Conservation (phyloP, 148 eudicot species). For the Nepenthes gracilis region DNA sequence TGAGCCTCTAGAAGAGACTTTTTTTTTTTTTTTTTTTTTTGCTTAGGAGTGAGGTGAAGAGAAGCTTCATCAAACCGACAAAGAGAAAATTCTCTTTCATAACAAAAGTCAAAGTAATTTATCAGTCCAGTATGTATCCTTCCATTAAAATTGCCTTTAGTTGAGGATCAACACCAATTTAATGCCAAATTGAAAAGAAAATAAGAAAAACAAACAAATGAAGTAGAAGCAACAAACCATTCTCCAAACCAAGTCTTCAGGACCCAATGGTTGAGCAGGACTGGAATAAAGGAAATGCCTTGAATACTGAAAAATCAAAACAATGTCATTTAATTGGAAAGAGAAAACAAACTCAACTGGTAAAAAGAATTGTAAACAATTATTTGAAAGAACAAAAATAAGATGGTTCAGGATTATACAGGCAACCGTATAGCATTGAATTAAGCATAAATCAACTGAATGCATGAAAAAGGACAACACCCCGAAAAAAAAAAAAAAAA, state of each 20-base stretch:
- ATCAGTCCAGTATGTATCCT: too few relatives aligned
- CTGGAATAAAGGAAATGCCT: conserved; percentile 87
- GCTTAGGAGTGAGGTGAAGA: too few relatives aligned
- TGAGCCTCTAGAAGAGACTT: too few relatives aligned
- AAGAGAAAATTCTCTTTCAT: too few relatives aligned
- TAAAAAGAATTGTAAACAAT: neutral
- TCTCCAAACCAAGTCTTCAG: conserved; percentile 94
- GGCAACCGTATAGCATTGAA: neutral
- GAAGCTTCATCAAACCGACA: too few relatives aligned
- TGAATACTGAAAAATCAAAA: conserved; percentile 46
- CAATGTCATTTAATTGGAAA: conserved; percentile 1
- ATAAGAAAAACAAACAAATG: neutral
- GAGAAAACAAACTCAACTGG: neutral
- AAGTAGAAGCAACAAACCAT: conserved; percentile 48
- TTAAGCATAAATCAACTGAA: too few relatives aligned
- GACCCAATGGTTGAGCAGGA: conserved; percentile 95
- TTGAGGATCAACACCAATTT: neutral
- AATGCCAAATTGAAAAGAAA: neutral
- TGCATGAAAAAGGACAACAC: neutral
- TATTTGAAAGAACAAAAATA: neutral
- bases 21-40: too few relatives aligned
- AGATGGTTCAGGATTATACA: neutral
- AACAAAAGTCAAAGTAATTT: too few relatives aligned
- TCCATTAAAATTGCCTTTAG: too few relatives aligned
- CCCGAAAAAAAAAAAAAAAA: too few relatives aligned